Conservation (phyloP, 78 protist species). For the Dictyostelium intermedium region DNA sequence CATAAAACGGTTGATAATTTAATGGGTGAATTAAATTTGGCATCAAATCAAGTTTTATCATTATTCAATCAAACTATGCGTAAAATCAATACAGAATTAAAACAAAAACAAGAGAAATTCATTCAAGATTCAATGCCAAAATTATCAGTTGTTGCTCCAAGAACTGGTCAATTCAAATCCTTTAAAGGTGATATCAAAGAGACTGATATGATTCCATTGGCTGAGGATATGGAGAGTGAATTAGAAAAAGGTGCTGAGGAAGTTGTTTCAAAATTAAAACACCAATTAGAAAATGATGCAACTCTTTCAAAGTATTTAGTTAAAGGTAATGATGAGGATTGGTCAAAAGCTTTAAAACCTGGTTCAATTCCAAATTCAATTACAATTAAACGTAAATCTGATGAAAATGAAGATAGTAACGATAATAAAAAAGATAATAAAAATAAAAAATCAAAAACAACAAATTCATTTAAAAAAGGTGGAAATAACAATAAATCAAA, state of each 20-base stretch:
- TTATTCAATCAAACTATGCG: conserved; percentile 74
- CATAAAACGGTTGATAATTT: conserved; percentile 82
- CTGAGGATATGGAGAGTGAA: conserved; percentile 41
- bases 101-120: conserved; percentile 4
- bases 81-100: conserved; percentile 1
- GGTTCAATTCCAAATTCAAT: conserved; percentile 11
- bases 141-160: conserved; percentile 1
- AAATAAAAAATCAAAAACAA: neutral
- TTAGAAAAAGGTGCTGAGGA: conserved; percentile 36
- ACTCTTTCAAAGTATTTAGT: neutral
- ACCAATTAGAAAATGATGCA: neutral
- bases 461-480: neutral
- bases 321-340: conserved; percentile 48
- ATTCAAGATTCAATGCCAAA: conserved; percentile 32
- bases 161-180: conserved; percentile 54
- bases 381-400: conserved; percentile 15
- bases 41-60: conserved; percentile 52
- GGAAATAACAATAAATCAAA: neutral
- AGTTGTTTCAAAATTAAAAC: neutral
- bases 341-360: conserved; percentile 42
- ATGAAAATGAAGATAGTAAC: neutral
- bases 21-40: conserved; percentile 33
- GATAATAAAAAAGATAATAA: neutral
- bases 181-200: conserved; percentile 54
- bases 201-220: conserved; percentile 26